Conservation (phyloP, 1,284 basidiomycete genomes). For the Schizopora paradoxa region DNA sequence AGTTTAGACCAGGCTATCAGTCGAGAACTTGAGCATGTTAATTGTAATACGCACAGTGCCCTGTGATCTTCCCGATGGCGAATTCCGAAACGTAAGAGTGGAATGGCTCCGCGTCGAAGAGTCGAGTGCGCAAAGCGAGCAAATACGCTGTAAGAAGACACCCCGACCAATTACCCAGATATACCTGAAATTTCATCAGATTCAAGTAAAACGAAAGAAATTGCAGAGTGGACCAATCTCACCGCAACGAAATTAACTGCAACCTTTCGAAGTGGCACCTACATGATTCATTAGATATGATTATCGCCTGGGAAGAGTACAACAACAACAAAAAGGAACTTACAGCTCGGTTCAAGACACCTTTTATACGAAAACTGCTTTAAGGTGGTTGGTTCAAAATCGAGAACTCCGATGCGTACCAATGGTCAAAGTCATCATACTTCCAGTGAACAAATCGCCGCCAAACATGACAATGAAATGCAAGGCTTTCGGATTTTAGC, state of each 20-base stretch:
- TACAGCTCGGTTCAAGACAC: background rate
- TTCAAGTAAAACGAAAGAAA: background rate
- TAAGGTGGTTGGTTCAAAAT: background rate
- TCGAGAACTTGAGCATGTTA: background rate
- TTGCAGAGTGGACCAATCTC: no score
- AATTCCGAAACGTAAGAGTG: background rate
- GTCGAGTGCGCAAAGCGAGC: slow-evolving; percentile 3
- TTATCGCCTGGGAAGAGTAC: background rate
- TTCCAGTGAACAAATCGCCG: background rate
- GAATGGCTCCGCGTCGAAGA: background rate
- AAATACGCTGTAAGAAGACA: background rate
- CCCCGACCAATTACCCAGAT: background rate
- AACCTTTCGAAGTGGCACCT: background rate
- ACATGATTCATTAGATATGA: background rate
- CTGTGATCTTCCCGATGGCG: background rate
- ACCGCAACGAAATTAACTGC: background rate
- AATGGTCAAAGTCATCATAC: background rate
- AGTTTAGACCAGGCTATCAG: background rate
- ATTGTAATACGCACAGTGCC: background rate
- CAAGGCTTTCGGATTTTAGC: background rate
- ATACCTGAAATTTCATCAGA: background rate
- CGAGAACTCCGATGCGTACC: background rate
- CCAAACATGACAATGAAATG: background rate
- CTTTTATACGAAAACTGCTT: background rate
- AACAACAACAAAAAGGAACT: background rate